Evolutionary conservation across 176 grass and related monocot species (phyloP).

Genomic region (Aegilops speltoides): DNA sequence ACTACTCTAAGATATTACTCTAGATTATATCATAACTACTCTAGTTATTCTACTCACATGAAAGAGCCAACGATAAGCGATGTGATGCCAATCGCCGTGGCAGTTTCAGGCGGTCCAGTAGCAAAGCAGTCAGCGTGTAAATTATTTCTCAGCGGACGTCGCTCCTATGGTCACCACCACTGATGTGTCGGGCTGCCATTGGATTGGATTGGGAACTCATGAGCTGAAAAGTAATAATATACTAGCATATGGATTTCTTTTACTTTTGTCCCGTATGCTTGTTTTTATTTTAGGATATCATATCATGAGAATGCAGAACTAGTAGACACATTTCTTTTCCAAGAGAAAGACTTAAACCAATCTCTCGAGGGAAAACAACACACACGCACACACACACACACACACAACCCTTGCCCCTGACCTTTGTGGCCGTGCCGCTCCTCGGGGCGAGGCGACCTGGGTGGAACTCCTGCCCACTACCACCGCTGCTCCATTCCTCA

Average conservation of each 20-base stretch:
- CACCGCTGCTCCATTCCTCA: too few species aligned
- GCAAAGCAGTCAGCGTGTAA: background rate
- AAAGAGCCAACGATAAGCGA: background rate
- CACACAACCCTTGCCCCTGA: too few species aligned
- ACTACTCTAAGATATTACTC: too few species aligned
- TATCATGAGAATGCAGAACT: background rate
- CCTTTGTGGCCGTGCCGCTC: too few species aligned
- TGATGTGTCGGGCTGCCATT: conserved; percentile 27
- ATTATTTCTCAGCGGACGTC: conserved; percentile 14
- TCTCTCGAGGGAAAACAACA: too few species aligned
- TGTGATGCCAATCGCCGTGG: background rate
- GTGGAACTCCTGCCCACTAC: too few species aligned
- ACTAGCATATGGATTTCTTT: background rate
- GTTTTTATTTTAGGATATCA: background rate
- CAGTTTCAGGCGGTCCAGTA: conserved; percentile 16
- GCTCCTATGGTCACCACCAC: background rate
- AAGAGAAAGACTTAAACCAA: too few species aligned
- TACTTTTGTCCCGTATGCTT: conserved; percentile 2
- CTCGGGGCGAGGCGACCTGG: too few species aligned
- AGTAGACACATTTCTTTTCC: too few species aligned
- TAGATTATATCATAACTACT: background rate
- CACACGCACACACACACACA: too few species aligned
- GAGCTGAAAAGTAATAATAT: background rate
- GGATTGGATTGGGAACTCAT: background rate
- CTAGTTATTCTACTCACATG: background rate